Percentiles rank a stretch among this genome's conserved stretches.
phyloP scores from a whole-genome alignment of 1,139 yeast genomes.

The Pichia sp. region DNA sequence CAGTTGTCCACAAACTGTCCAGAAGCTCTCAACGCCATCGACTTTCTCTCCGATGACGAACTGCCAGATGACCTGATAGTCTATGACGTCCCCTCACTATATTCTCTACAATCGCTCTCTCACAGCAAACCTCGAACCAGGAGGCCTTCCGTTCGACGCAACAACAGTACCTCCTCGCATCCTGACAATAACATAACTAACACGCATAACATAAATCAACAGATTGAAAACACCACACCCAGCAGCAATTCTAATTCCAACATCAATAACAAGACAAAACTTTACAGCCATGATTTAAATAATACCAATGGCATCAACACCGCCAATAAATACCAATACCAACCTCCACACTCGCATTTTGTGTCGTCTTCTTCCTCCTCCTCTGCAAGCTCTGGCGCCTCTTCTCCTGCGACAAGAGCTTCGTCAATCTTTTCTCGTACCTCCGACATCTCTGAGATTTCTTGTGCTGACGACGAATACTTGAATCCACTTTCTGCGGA shows the following conservation, averaged over 20 bases:
- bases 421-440: conserved; percentile 39
- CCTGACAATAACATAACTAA: conserved; percentile 9
- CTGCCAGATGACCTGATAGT: conserved; percentile 48
- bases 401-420: conserved; percentile 39
- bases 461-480: conserved; percentile 29
- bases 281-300: no score
- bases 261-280: background rate
- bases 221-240: conserved; percentile 9
- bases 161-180: conserved; percentile 14
- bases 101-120: conserved; percentile 37
- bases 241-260: background rate
- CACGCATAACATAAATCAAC: conserved; percentile 14
- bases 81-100: conserved; percentile 62
- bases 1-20: conserved; percentile 13
- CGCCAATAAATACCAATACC: background rate
- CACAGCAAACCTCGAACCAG: conserved; percentile 22
- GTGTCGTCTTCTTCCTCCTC: conserved; percentile 7
- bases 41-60: conserved; percentile 44
- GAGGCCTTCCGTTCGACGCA: conserved; percentile 12
- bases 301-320: background rate
- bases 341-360: background rate
- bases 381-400: conserved; percentile 14
- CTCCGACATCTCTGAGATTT: conserved; percentile 27
- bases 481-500: conserved; percentile 36
- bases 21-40: conserved; percentile 18